Percentiles rank a stretch among this genome's conserved stretches.
phyloP scores from a whole-genome alignment of 805 yeast genomes.

The Monosporozyma yasuniensis region DNA sequence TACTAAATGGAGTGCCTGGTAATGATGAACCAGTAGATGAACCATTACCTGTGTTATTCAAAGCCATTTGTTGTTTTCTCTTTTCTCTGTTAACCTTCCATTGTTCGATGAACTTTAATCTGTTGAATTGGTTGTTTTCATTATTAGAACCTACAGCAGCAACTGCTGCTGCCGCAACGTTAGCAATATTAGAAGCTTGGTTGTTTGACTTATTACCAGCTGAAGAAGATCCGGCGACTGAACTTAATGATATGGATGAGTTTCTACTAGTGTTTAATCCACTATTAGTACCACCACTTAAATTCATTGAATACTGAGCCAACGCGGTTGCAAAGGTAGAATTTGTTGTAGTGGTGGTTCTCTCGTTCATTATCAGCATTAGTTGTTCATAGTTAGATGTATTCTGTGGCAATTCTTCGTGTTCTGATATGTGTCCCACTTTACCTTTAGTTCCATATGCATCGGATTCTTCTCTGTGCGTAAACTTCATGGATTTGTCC shows the following conservation, averaged over 20 bases:
- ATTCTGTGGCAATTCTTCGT: conserved; percentile 66
- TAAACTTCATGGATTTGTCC: conserved; percentile 27
- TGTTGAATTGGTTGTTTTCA: conserved; percentile 59
- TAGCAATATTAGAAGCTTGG: conserved; percentile 18
- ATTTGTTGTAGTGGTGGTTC: conserved; percentile 31
- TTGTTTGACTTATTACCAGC: conserved; percentile 23
- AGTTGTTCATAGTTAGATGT: conserved; percentile 82
- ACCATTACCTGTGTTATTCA: not conserved
- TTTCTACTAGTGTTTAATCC: conserved; percentile 2
- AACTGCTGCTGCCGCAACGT: conserved; percentile 32
- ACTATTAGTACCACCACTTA: conserved; percentile 6
- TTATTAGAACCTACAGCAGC: conserved; percentile 33
- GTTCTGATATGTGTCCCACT: conserved; percentile 42
- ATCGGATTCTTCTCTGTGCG: conserved; percentile 34
- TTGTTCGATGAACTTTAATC: conserved; percentile 83
- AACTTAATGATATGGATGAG: not conserved
- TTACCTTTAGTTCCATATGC: conserved; percentile 33
- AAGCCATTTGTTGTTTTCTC: conserved; percentile 13
- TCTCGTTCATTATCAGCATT: conserved; percentile 62
- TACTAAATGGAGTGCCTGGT: conserved; percentile 20
- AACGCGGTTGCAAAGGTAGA: conserved; percentile 33
- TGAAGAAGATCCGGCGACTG: conserved; percentile 4
- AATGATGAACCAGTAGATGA: not conserved
- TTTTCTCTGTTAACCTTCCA: conserved; percentile 60
- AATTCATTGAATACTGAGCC: conserved; percentile 23